Base-by-base conservation (phyloP, 768 basidiomycete species). In the Leccinum disarticulatum region DNA sequence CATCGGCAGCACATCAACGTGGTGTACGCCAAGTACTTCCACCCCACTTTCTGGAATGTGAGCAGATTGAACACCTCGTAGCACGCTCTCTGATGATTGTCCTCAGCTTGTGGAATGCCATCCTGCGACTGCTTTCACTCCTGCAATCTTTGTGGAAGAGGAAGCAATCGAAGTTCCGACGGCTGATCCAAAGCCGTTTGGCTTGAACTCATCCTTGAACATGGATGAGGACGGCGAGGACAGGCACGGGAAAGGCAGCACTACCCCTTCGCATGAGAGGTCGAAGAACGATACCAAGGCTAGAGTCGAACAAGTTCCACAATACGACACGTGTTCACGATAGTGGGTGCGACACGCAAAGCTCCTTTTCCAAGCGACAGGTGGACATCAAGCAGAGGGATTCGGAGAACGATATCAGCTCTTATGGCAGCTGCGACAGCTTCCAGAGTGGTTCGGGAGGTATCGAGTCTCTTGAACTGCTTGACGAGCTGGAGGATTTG, bases 21-120 rank as follows among this genome's bases (percentile, higher is more conserved):
- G 64, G 59, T 69, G 0, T 68, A 69, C 31, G 66, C 66, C 1
- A 65, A 38, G 41, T 62, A 50, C 54, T 69, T 69, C 38, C 68
- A 69, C 35, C 68, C 68, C 3, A 61, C 54, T 1, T 49, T 48
- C 19, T 69, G 68, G 68, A 60, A 65, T 43, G 68, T 65, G 19
- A 49, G 63, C 55, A 17, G 0, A 31, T 15, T 43, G 1, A 4
- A 17, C 14, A 28, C 49, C 13, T 1, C 22, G 0, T 13, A 6
- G 10, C 6, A 3, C 4, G 17, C 9, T 35, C n/a, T 5, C 15
- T 55, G 9, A 60, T 15, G 14, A 7, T 48, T 3, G 1, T 10
- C 3, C 0, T 2, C 30, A 69, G 68, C 19, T 54, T 3, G 61
- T 70, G 0, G 68, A 69, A 2, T 59, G n/a, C 52, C 59, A 65